A percentile compares a stretch with the other conserved stretches of the same genome.
These are phyloP conservation scores for Hericium rajendrae DNA, from an alignment of 768 basidiomycete species.

Conservation along the genomic window DNA sequence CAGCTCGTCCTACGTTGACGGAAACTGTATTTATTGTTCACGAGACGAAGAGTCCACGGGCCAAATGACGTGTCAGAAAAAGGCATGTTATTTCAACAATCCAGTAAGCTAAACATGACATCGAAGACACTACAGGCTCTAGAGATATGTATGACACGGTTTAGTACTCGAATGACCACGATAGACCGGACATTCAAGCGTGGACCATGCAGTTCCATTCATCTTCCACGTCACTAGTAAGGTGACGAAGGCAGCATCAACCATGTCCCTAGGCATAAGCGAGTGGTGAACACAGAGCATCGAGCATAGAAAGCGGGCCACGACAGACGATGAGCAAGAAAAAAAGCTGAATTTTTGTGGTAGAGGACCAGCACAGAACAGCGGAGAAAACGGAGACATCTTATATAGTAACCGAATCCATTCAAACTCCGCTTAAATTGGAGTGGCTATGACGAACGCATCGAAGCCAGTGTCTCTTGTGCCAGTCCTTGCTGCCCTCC, in stretches of 20 bases:
- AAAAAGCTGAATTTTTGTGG: neutral
- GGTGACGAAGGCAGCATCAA: slow-evolving; percentile 65
- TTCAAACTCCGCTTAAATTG: neutral
- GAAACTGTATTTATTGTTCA: too few relatives aligned
- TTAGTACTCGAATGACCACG: slow-evolving; percentile 78
- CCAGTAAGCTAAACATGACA: neutral
- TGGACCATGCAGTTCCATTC: slow-evolving; percentile 50
- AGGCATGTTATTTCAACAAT: neutral
- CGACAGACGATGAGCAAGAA: neutral
- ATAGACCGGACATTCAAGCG: slow-evolving; percentile 48
- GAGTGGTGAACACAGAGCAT: slow-evolving; percentile 35
- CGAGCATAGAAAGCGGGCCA: neutral
- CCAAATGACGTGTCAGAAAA: neutral
- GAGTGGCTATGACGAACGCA: neutral
- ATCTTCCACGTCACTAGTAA: slow-evolving; percentile 69
- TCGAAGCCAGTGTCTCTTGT: slow-evolving; percentile 5
- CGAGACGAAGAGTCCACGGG: neutral
- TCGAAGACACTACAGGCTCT: neutral
- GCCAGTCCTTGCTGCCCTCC: slow-evolving; percentile 5
- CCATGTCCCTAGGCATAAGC: slow-evolving; percentile 72
- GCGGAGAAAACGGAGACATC: neutral
- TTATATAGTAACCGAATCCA: neutral
- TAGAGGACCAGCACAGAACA: neutral
- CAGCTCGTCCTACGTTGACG: too few relatives aligned
- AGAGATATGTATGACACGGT: slow-evolving; percentile 36